Base-by-base conservation (phyloP, 345 rosid genomes). In the Nephelium lappaceum region DNA sequence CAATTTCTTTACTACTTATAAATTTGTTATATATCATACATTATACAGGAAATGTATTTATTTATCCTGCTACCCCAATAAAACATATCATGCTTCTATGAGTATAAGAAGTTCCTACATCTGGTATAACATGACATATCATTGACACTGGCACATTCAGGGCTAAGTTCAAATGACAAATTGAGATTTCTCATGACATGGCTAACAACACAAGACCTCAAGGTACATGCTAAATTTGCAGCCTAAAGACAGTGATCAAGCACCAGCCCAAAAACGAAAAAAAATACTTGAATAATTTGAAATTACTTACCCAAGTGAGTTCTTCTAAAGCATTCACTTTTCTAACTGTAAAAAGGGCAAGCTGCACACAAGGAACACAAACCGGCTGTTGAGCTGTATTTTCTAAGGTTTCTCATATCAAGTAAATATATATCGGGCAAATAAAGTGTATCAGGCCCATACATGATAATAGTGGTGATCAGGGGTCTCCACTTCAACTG, bases 391-490 rank as follows among this genome's bases (percentile, higher is more conserved):
- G n/a, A 49, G 21, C 73, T 72, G 65, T 16, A 8, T 19, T 75
- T 62, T 45, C 1, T n/a, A 18, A 47, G 51, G 66, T 63, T 7
- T 63, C 23, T 27, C 27, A 62, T 27, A 10, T 42, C 1, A n/a
- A 64, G 45, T 11, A 64, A 27, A 19, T 5, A 6, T 42, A 11
- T 27, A 55, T 72, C 15, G 39, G 66, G 41, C 19, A 69, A 60
- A 18, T 12, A 61, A 76, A 57, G 63, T 27, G 6, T 19, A 10
- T 65, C 77, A 63, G 24, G 67, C 81, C 42, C 95, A 72, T 90
- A 92, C 99, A 80, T 90, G 98, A 83, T 95, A 94, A 83, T 91
- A 95, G 80, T 91, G 96, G 77, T 85, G 88, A 82, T 91, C 97
- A 15, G 93, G 96, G 25, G 92, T 92, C 83, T 95, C 98, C 67